These are phyloP conservation scores for Neurospora discreta DNA, from an alignment of 495 filamentous ascomycete genomes.

Conservation along the genomic window DNA sequence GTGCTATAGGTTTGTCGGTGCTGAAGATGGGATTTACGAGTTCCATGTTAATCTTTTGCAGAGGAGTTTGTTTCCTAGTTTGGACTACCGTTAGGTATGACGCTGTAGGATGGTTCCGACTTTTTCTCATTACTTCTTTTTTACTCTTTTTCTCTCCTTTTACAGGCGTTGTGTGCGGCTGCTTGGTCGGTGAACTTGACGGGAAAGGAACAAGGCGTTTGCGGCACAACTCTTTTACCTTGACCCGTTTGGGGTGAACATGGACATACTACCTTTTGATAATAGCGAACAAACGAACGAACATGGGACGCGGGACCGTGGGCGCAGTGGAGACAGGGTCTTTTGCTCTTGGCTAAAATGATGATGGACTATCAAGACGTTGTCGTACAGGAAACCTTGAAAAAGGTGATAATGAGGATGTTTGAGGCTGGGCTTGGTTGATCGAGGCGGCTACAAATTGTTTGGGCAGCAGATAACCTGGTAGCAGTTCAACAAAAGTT, in stretches of 20 bases:
- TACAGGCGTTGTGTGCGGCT: neutral
- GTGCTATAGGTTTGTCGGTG: conserved; percentile 48
- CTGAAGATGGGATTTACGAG: conserved; percentile 64
- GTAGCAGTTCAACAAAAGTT: neutral
- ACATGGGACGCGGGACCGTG: neutral
- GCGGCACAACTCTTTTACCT: neutral
- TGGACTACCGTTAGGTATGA: conserved; percentile 39
- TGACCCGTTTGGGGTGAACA: neutral
- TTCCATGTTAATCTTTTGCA: conserved; percentile 55
- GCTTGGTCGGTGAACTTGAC: neutral
- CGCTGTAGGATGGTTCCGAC: neutral
- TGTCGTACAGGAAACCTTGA: neutral
- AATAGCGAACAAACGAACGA: neutral
- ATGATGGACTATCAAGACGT: neutral
- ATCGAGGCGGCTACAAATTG: neutral
- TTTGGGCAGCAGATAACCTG: neutral
- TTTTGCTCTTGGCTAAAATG: neutral
- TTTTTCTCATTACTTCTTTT: neutral
- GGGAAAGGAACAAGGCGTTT: neutral
- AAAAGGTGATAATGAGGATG: neutral
- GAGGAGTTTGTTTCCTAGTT: conserved; percentile 52
- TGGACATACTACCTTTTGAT: neutral
- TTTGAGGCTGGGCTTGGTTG: neutral
- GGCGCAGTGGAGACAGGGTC: neutral
- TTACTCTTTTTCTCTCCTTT: too few species aligned